Conservation (phyloP, 2,329 filamentous ascomycete species). For the Hirsutella rhossiliensis region DNA sequence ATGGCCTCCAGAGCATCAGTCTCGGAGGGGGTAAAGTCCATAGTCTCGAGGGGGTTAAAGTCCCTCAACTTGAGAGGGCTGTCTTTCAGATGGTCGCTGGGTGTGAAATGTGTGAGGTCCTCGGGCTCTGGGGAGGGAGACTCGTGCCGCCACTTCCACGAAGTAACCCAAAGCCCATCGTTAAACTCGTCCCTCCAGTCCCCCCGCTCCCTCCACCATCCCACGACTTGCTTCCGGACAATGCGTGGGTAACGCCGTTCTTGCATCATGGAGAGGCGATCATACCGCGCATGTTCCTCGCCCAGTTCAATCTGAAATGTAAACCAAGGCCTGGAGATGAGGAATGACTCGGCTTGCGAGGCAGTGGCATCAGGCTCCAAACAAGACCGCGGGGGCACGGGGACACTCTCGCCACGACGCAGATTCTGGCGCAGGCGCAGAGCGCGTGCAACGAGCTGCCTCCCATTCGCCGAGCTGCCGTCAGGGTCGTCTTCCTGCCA, state of each 20-base stretch:
- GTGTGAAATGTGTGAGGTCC: neutral
- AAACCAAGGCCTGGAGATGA: neutral
- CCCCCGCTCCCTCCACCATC: neutral
- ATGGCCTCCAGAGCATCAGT: neutral
- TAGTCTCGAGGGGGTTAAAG: neutral
- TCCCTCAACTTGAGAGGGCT: too few species aligned
- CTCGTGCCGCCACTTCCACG: slow-evolving; percentile 2
- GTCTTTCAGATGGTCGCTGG: too few species aligned
- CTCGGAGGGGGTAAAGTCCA: slow-evolving; percentile 1
- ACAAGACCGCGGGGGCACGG: neutral
- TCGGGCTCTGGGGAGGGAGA: slow-evolving; percentile 2
- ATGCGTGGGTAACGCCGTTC: too few species aligned
- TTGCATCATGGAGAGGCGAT: neutral
- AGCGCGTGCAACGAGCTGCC: neutral
- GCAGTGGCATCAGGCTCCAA: neutral
- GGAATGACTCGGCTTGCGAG: neutral
- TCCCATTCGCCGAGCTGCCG: neutral
- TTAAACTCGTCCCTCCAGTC: slow-evolving; percentile 1
- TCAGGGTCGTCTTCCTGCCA: neutral
- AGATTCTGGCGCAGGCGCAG: slow-evolving; percentile 1
- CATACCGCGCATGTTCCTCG: neutral
- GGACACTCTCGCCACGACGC: neutral
- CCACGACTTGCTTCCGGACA: neutral
- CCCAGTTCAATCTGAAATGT: neutral
- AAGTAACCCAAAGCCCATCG: neutral